Evolutionary conservation across 306 rosid species (phyloP), one percentile per base, ranked within the genome.

Genomic region (Medicago truncatula): DNA sequence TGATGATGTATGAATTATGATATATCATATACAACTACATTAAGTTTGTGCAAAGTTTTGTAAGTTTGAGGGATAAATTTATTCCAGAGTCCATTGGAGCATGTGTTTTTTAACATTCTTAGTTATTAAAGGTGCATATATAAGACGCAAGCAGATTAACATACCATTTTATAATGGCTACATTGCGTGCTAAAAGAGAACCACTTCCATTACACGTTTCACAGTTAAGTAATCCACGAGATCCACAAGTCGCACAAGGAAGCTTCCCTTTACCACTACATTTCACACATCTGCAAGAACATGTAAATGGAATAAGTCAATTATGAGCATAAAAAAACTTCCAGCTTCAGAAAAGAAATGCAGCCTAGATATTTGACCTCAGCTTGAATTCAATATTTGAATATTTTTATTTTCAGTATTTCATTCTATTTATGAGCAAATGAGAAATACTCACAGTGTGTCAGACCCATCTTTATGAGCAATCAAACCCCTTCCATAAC

Each of bases 391-490:
- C 63, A 75, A 59, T 38, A 77, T 64, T 67, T 21, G 52, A 77
- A 67, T 74, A 73, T 57, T 38, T 38, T 2, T 1, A 52, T 52
- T 50, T 53, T 67, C 75, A 63, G 54, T 39, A 54, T 66, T 57
- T 58, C 41, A 9, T 60, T 63, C 36, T 49, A 28, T 78, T 53
- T 54, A 49, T 47, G n/a, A 59, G 43, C 67, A 50, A 44, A 28
- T 7, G 64, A 78, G 64, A 78, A 79, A 21, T 67, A 78, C 96
- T 86, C 81, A 95, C 97, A 83, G 56, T 41, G 97, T 75, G 79
- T 95, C 99, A 72, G 99, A 92, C 81, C 97, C 99, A 87, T 95
- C 99, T 80, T 70, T 88, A 78, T 90, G 99, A 79, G 99, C 99
- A 80, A 95, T 86, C 83, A 92, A 89, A 77, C 99, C 96, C 84